phyloP scores from a whole-genome alignment of 345 rosid genomes.

The Hevea brasiliensis region DNA sequence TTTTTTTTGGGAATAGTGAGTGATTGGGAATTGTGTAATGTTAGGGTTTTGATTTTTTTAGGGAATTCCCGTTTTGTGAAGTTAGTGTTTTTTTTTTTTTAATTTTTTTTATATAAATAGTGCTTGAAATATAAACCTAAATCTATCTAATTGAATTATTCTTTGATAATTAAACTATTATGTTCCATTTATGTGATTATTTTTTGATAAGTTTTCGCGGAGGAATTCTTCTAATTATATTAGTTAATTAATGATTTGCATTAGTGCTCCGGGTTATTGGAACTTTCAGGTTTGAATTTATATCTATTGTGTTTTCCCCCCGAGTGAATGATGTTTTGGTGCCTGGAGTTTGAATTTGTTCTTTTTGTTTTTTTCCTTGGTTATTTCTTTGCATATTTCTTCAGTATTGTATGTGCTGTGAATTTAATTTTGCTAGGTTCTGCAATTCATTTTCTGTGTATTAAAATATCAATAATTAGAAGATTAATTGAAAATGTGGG shows the following conservation, averaged over 20 bases:
- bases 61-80: background rate
- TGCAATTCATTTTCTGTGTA: background rate
- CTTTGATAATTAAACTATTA: background rate
- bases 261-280: background rate
- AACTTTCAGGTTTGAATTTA: background rate
- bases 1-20: background rate
- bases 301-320: background rate
- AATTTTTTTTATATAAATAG: too few relatives aligned
- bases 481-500: background rate
- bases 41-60: constrained; percentile 2
- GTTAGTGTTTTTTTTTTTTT: background rate
- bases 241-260: background rate
- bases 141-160: background rate
- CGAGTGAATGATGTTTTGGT: background rate
- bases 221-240: background rate
- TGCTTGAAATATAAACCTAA: background rate
- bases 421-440: background rate
- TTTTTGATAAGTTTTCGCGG: too few relatives aligned
- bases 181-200: background rate
- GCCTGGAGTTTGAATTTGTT: background rate
- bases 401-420: background rate
- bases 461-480: background rate
- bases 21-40: background rate
- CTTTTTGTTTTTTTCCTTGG: background rate
- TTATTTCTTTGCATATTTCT: background rate